Conservation (phyloP, 306 rosid genomes). For the Hippophae tibetana region DNA sequence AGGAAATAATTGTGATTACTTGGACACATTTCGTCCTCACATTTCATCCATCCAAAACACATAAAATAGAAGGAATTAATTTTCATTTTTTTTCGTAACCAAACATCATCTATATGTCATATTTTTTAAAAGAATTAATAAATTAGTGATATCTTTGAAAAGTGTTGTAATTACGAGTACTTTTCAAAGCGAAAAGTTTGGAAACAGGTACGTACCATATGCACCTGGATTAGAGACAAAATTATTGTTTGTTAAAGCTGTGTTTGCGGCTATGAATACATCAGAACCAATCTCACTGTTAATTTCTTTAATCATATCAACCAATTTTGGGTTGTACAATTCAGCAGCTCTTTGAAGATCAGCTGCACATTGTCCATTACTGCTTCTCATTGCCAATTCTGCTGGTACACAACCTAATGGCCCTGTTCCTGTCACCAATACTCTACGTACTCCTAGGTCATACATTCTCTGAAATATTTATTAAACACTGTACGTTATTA, state of each 20-base stretch:
- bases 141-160: no score
- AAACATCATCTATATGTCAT: no score
- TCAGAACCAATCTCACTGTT: conserved; percentile 43
- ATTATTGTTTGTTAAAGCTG: conserved; percentile 27
- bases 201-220: conserved; percentile 32
- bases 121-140: no score
- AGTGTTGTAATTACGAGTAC: no score
- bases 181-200: no score
- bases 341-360: conserved; percentile 53
- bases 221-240: conserved; percentile 35
- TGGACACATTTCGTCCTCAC: no score
- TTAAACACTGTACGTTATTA: no score
- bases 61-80: no score
- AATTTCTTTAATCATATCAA: conserved; percentile 32
- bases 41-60: no score
- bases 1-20: no score
- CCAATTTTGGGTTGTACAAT: conserved; percentile 59
- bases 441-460: conserved; percentile 66
- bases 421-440: conserved; percentile 78
- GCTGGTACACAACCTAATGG: conserved; percentile 90
- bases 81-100: no score
- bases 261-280: conserved; percentile 52
- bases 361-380: conserved; percentile 37
- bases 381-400: conserved; percentile 49
- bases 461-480: conserved; percentile 20